Percentiles rank a stretch among this genome's conserved stretches.
phyloP scores from a whole-genome alignment of 1,284 basidiomycete genomes.

The Golubevia pallescens region DNA sequence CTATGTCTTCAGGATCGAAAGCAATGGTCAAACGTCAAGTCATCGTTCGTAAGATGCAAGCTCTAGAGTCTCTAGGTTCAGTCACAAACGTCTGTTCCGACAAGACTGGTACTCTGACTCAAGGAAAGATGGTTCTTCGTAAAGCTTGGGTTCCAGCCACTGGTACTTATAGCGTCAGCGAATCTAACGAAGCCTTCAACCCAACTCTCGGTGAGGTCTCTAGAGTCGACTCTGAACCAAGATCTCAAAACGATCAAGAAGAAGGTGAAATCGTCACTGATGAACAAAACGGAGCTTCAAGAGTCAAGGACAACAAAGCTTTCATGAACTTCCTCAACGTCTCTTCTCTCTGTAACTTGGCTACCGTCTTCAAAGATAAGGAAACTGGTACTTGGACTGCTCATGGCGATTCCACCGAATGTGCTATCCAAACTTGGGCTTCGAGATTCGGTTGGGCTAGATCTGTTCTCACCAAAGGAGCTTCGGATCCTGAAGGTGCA shows the following conservation, averaged over 20 bases:
- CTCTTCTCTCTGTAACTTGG: slow-evolving; percentile 62
- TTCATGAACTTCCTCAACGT: slow-evolving; percentile 51
- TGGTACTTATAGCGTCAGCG: slow-evolving; percentile 48
- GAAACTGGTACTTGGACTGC: slow-evolving; percentile 69
- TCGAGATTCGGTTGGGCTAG: slow-evolving; percentile 65
- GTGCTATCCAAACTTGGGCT: slow-evolving; percentile 73
- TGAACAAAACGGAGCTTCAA: slow-evolving; percentile 26
- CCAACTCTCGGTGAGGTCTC: slow-evolving; percentile 44
- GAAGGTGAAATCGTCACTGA: slow-evolving; percentile 65
- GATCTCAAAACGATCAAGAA: slow-evolving; percentile 34
- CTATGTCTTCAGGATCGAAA: slow-evolving; percentile 68
- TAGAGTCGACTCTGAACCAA: slow-evolving; percentile 66
- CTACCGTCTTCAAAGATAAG: slow-evolving; percentile 58
- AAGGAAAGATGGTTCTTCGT: slow-evolving; percentile 59
- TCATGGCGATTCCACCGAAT: slow-evolving; percentile 74
- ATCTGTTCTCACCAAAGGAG: slow-evolving; percentile 33
- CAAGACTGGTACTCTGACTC: slow-evolving; percentile 59
- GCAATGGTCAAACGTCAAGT: slow-evolving; percentile 70
- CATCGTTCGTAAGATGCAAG: slow-evolving; percentile 70
- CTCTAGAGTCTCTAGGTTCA: slow-evolving; percentile 70
- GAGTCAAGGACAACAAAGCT: slow-evolving; percentile 27
- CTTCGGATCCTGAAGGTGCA: slow-evolving; percentile 10
- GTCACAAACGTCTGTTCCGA: background rate
- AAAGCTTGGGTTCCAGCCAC: slow-evolving; percentile 56
- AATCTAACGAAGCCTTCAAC: slow-evolving; percentile 60